Evolutionary conservation across 495 filamentous ascomycete species (phyloP).

Genomic region (Penicillium verhagenii): DNA sequence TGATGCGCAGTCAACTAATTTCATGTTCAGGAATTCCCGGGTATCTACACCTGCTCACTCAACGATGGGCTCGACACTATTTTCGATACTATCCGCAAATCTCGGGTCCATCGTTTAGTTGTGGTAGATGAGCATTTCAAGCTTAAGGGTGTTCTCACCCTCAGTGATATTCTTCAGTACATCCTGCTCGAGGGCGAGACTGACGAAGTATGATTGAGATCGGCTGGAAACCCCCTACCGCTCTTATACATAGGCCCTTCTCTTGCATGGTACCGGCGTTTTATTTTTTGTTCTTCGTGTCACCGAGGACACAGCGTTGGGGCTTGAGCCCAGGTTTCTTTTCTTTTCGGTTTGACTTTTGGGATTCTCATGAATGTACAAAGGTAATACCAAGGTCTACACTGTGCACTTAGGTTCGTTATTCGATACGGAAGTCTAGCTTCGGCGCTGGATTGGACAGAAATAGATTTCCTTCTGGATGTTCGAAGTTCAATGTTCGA

Average conservation of each 20-base stretch:
- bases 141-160: slow-evolving; percentile 84
- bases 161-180: slow-evolving; percentile 97
- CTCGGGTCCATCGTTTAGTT: slow-evolving; percentile 86
- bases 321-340: neutral
- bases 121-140: slow-evolving; percentile 86
- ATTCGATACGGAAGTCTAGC: neutral
- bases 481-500: neutral
- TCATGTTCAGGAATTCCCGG: slow-evolving; percentile 78
- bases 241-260: slow-evolving; percentile 26
- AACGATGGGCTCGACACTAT: slow-evolving; percentile 92
- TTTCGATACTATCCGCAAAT: slow-evolving; percentile 94
- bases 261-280: slow-evolving; percentile 44
- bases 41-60: slow-evolving; percentile 93
- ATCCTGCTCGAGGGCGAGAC: slow-evolving; percentile 81
- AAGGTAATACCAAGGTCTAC: slow-evolving; percentile 32
- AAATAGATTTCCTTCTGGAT: slow-evolving; percentile 34
- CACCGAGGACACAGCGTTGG: neutral
- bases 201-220: slow-evolving; percentile 38
- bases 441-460: slow-evolving; percentile 24
- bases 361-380: slow-evolving; percentile 23
- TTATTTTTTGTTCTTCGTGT: slow-evolving; percentile 22
- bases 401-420: neutral
- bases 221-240: neutral
- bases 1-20: slow-evolving; percentile 3
- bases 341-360: slow-evolving; percentile 9